A percentile compares a stretch with the other conserved stretches of the same genome.
Conservation (phyloP, 2,329 filamentous ascomycete genomes). For the Colletotrichum siamense region DNA sequence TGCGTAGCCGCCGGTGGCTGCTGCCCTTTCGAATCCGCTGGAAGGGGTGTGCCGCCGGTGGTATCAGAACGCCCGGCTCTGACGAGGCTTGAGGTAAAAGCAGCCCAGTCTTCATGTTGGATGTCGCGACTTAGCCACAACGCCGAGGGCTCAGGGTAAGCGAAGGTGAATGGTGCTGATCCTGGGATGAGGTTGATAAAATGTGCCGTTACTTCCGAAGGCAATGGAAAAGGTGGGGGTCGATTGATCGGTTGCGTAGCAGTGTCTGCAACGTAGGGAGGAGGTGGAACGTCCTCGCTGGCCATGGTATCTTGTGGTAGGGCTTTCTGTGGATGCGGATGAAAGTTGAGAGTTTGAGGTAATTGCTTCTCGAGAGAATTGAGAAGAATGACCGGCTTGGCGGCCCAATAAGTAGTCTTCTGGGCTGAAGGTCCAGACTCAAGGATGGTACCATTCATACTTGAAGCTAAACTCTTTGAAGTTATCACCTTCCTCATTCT, state of each 20-base stretch:
- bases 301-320: accelerated
- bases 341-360: not conserved
- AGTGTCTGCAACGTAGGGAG: not conserved
- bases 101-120: not conserved
- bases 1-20: not conserved
- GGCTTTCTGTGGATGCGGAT: not conserved
- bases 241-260: not conserved
- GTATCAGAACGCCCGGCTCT: not conserved
- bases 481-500: not conserved
- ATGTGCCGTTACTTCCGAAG: not conserved
- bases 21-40: not conserved
- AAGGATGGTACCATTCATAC: not conserved
- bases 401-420: not conserved
- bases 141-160: not conserved
- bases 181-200: not conserved
- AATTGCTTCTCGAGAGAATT: not conserved
- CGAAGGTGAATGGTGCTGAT: not conserved
- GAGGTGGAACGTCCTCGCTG: not conserved
- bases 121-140: not conserved
- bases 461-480: not conserved
- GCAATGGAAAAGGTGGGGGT: not conserved
- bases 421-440: not conserved
- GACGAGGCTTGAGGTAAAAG: not conserved
- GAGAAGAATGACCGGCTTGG: not conserved
- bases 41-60: not conserved